Percentiles rank a stretch among this genome's conserved stretches.
Evolutionary conservation across 495 filamentous ascomycete species (phyloP).

Genomic region (Amorphotheca resinae): DNA sequence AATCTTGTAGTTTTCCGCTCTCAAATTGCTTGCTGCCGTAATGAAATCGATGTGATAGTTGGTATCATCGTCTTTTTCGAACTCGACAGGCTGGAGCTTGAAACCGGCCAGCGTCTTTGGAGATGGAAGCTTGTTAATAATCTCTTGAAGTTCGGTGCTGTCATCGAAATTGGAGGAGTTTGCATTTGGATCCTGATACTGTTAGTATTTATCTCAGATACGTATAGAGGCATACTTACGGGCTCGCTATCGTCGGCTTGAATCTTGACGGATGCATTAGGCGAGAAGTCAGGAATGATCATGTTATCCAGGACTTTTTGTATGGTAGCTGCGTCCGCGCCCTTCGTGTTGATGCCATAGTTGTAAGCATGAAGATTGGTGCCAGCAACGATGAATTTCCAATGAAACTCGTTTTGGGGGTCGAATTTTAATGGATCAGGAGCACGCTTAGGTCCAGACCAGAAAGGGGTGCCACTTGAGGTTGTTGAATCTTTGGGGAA

Average conservation of each 20-base stretch:
- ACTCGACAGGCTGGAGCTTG: conserved; percentile 84
- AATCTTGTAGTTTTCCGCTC: conserved; percentile 96
- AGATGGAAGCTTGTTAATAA: conserved; percentile 57
- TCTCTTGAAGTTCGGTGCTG: conserved; percentile 52
- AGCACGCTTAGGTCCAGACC: conserved; percentile 97
- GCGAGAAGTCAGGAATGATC: conserved; percentile 93
- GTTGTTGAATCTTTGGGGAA: conserved; percentile 92
- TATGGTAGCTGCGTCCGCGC: conserved; percentile 54
- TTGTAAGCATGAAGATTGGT: conserved; percentile 96
- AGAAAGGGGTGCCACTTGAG: conserved; percentile 82
- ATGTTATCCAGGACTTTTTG: conserved; percentile 72
- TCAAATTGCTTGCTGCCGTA: conserved; percentile 88
- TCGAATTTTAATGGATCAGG: conserved; percentile 88
- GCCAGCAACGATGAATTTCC: conserved; percentile 73
- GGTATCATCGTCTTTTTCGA: conserved; percentile 98
- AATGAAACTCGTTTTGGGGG: conserved; percentile 67
- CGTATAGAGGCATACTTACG: conserved; percentile 26
- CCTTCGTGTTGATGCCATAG: conserved; percentile 82
- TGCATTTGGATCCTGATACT: conserved; percentile 59
- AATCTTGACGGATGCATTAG: conserved; percentile 87
- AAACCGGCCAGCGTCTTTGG: conserved; percentile 73
- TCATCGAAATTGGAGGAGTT: conserved; percentile 48
- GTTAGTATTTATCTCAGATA: conserved; percentile 1
- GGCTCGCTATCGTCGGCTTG: conserved; percentile 93
- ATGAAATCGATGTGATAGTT: conserved; percentile 99